Conservation (phyloP, 768 basidiomycete genomes). For the Leccinum broughii region DNA sequence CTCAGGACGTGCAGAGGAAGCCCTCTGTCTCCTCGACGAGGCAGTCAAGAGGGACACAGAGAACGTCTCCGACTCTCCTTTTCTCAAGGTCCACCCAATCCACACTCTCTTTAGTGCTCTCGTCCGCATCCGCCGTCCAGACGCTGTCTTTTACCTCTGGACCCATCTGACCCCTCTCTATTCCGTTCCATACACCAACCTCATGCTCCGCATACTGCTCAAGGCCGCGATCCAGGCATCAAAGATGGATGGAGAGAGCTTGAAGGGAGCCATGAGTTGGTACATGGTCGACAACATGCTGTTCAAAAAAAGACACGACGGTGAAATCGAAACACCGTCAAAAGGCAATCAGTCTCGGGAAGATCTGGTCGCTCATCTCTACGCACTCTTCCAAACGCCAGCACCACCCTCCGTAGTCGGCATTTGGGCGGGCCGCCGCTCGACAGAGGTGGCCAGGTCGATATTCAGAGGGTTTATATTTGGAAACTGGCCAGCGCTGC, state of each 20-base stretch:
- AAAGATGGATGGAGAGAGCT: conserved; percentile 50
- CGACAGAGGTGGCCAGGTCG: conserved; percentile 48
- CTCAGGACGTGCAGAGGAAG: conserved; percentile 44
- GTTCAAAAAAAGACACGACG: conserved; percentile 15
- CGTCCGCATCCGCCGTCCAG: conserved; percentile 54
- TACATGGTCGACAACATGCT: conserved; percentile 23
- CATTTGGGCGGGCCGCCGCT: conserved; percentile 46
- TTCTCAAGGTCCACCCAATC: conserved; percentile 29
- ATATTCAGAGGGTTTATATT: conserved; percentile 60
- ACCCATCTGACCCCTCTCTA: conserved; percentile 63
- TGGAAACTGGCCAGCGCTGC: conserved; percentile 53
- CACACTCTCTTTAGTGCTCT: conserved; percentile 52
- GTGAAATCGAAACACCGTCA: neutral
- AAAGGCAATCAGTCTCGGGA: conserved; percentile 5
- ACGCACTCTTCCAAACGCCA: conserved; percentile 19
- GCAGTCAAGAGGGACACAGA: conserved; percentile 31
- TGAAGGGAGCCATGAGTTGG: conserved; percentile 47
- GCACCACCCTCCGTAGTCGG: conserved; percentile 34
- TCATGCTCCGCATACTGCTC: conserved; percentile 60
- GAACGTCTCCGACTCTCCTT: conserved; percentile 6
- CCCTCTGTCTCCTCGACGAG: conserved; percentile 51
- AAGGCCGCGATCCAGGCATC: conserved; percentile 56
- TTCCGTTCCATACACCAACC: conserved; percentile 51
- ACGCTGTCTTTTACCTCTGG: conserved; percentile 67
- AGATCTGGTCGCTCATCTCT: conserved; percentile 10